These are phyloP conservation scores for Biscogniauxia sp. DNA, from an alignment of 2,329 filamentous ascomycete species.

Conservation along the genomic window DNA sequence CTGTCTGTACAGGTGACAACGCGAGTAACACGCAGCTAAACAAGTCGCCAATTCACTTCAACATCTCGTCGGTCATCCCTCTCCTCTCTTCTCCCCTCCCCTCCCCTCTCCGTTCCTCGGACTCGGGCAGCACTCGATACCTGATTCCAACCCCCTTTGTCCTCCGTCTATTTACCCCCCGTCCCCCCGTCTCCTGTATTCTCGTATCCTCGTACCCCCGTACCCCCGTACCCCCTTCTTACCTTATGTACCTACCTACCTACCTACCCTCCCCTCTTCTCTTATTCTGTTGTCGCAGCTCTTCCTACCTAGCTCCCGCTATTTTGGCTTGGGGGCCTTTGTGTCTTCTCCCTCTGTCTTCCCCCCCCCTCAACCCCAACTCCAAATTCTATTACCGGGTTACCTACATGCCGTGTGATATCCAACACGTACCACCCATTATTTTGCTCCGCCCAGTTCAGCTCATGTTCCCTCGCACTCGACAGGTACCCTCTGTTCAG, in stretches of 20 bases:
- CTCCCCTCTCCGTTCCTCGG: constrained; percentile 15
- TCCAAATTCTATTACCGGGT: constrained; percentile 15
- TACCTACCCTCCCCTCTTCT: constrained; percentile 9
- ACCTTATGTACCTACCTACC: too few relatives aligned
- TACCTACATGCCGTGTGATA: constrained; percentile 4
- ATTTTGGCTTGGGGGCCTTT: constrained; percentile 16
- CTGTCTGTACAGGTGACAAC: not conserved
- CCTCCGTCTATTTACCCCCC: constrained; percentile 10
- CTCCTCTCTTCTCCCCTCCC: constrained; percentile 1
- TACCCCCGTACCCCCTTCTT: constrained; percentile 12
- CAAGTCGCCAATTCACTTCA: not conserved
- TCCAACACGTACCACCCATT: not conserved
- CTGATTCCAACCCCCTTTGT: constrained; percentile 9
- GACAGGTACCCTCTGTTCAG: not conserved
- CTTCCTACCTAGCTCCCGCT: constrained; percentile 15
- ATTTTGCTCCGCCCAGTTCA: not conserved
- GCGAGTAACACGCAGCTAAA: not conserved
- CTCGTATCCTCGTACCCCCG: not conserved
- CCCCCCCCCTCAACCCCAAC: constrained; percentile 1
- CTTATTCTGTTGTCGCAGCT: constrained; percentile 17
- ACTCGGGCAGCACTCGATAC: constrained; percentile 8
- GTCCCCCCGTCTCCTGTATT: too few relatives aligned
- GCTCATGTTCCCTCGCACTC: not conserved
- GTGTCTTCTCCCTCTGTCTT: constrained; percentile 12
- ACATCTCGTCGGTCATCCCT: not conserved